Conservation (phyloP, 768 basidiomycete genomes). For the Suillus hirtellus region DNA sequence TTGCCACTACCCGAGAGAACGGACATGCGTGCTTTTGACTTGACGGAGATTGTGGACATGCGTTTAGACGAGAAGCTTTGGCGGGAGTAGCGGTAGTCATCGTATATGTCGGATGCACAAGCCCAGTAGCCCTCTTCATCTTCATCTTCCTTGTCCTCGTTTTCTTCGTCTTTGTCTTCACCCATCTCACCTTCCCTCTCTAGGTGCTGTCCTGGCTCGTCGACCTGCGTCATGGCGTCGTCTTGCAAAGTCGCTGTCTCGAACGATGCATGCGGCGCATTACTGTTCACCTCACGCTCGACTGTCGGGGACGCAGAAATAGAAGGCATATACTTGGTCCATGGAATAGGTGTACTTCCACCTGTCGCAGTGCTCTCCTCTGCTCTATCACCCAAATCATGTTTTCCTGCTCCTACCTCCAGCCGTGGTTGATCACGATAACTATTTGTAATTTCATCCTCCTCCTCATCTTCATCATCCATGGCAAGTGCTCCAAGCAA, state of each 20-base stretch:
- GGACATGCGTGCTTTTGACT: constrained; percentile 28
- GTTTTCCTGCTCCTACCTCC: constrained; percentile 1
- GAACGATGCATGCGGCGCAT: neutral
- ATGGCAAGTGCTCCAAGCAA: constrained; percentile 53
- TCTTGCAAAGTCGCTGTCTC: neutral
- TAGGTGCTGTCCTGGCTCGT: neutral
- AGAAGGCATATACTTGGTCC: constrained; percentile 32
- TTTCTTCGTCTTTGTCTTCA: constrained; percentile 22
- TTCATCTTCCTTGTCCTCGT: constrained; percentile 28
- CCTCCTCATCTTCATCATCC: constrained; percentile 30
- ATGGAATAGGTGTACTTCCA: constrained; percentile 21
- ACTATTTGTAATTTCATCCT: constrained; percentile 19
- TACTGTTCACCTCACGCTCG: neutral
- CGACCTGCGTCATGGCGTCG: neutral
- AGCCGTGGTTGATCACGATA: constrained; percentile 8
- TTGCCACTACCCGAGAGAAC: constrained; percentile 17
- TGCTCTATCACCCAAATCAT: constrained; percentile 11
- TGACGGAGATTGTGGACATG: constrained; percentile 21
- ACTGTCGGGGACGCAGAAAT: constrained; percentile 17
- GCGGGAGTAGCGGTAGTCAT: constrained; percentile 75
- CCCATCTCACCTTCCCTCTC: constrained; percentile 8
- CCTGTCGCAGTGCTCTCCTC: constrained; percentile 9
- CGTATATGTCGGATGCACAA: constrained; percentile 72
- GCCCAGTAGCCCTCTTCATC: constrained; percentile 56
- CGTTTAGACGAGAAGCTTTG: constrained; percentile 48